Base-by-base conservation (phyloP, 1,139 yeast genomes). In the Suhomyces bribrorum region DNA sequence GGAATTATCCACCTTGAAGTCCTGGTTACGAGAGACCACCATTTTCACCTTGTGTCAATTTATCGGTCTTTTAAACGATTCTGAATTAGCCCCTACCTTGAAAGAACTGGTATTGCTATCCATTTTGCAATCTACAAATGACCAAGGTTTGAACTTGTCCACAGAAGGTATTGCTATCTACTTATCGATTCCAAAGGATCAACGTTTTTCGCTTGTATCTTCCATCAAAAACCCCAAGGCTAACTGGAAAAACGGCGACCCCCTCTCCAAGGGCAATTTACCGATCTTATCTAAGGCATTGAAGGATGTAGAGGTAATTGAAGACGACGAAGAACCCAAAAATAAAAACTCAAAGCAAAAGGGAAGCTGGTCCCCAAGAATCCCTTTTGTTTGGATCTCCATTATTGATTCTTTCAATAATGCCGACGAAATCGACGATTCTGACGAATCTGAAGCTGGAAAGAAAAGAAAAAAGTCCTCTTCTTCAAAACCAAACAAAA, bases 1-100 rank as follows among this genome's bases (percentile, higher is more conserved):
- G n/a, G 78, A 75, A 16, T 66, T 90, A 42, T 77, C 95, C 0
- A 59, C 69, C 18, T 52, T 66, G 23, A 90, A 90, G 59, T 76
- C 88, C 3, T 90, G 97, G 97, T 75, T 90, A 32, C 69, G 95
- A 44, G 97, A 90, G 61, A 79, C 95, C 5, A 75, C 89, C 30
- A 70, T 86, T 48, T 86, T 74, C 54, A 83, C 95, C 1, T 66
- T 90, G 35, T 79, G 77, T 48, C 81, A 78, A 38, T 71, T 84
- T 35, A 50, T 71, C 7, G 40, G 43, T 15, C 41, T 37, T 18
- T 28, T 50, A 18, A 34, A 41, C 12, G 26, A 15, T 2, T 44
- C 41, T 7, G 49, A 59, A 27, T 48, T 70, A 11, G 41, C 55
- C n/a, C 49, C 57, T 0, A 44, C 45, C 2, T 46, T 56, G 16